Percentiles rank a stretch among this genome's conserved stretches.
Conservation (phyloP, 2,329 filamentous ascomycete genomes). For the Diaporthe sp. region DNA sequence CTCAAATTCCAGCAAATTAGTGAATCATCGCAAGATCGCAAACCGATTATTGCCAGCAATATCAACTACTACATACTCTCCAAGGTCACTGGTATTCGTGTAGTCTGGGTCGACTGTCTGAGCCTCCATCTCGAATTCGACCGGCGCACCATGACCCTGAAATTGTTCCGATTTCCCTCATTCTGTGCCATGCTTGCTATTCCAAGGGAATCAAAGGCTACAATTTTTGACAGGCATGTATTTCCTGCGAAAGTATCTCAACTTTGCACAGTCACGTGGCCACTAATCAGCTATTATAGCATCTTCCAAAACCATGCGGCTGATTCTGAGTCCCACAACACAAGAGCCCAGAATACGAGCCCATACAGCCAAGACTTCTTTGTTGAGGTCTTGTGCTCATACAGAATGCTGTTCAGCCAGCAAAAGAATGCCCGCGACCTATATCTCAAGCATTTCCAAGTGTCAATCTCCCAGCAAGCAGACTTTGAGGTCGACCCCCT, state of each 20-base stretch:
- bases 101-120: neutral
- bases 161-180: neutral
- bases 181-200: neutral
- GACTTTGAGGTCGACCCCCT: neutral
- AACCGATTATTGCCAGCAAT: neutral
- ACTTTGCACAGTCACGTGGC: neutral
- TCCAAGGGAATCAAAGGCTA: neutral
- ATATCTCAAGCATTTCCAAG: neutral
- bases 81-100: neutral
- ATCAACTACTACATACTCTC: neutral
- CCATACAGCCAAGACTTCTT: neutral
- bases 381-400: neutral
- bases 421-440: neutral
- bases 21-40: neutral
- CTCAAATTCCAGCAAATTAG: neutral
- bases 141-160: neutral
- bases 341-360: neutral
- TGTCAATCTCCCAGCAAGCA: neutral
- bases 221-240: neutral
- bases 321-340: neutral
- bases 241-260: neutral
- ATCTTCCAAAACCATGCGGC: neutral
- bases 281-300: neutral
- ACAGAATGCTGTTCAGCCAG: neutral
- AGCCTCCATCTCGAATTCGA: neutral